These are phyloP conservation scores for Suillus ampliporus DNA, from an alignment of 768 basidiomycete species.

Conservation along the genomic window DNA sequence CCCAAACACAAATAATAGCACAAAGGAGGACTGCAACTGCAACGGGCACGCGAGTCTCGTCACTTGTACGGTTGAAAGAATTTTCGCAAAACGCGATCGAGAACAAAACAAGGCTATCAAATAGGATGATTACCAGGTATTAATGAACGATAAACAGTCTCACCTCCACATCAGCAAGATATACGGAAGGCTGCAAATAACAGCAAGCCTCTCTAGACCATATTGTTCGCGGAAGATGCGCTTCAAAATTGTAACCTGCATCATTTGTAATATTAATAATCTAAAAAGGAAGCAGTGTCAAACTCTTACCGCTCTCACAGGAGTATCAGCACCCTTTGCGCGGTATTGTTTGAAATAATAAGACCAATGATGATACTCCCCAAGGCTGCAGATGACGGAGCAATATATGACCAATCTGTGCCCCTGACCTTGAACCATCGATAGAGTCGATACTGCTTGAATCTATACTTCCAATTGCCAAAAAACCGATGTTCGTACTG, in stretches of 20 bases:
- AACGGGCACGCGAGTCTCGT: slow-evolving; percentile 34
- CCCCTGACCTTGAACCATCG: slow-evolving; percentile 18
- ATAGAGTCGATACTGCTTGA: neutral
- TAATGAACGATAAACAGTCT: slow-evolving; percentile 8
- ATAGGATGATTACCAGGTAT: neutral
- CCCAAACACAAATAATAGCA: slow-evolving; percentile 32
- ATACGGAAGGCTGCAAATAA: slow-evolving; percentile 48
- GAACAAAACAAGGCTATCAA: slow-evolving; percentile 42
- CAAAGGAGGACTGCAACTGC: slow-evolving; percentile 28
- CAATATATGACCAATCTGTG: slow-evolving; percentile 34
- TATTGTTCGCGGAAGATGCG: slow-evolving; percentile 30
- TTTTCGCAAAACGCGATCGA: slow-evolving; percentile 33
- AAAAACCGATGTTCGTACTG: slow-evolving; percentile 30
- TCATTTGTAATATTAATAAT: slow-evolving; percentile 9
- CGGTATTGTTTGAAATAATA: slow-evolving; percentile 38
- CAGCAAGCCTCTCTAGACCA: slow-evolving; percentile 44
- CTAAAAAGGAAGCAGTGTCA: neutral
- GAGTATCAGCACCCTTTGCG: slow-evolving; percentile 37
- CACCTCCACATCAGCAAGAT: slow-evolving; percentile 48
- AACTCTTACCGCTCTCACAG: slow-evolving; percentile 30
- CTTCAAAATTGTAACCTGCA: slow-evolving; percentile 30
- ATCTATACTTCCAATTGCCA: slow-evolving; percentile 23
- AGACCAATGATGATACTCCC: slow-evolving; percentile 38
- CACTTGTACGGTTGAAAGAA: slow-evolving; percentile 40
- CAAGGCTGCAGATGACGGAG: slow-evolving; percentile 34